Percentiles rank a stretch among this genome's conserved stretches.
These are phyloP conservation scores for Trypanosoma vivax DNA, from an alignment of 208 protist species.

Conservation along the genomic window DNA sequence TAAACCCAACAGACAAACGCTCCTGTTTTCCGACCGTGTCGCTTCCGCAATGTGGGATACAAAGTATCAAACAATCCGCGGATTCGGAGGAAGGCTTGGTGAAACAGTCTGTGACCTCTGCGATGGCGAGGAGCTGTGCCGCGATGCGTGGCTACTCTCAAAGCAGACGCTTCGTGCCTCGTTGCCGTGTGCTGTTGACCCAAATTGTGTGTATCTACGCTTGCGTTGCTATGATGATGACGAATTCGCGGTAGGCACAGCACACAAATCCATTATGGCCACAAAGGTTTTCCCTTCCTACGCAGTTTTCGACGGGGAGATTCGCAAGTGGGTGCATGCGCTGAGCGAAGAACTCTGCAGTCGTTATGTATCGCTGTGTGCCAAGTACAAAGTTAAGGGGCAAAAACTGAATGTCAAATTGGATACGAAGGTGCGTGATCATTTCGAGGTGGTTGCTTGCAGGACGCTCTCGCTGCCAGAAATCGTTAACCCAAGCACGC, in stretches of 20 bases:
- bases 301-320: slow-evolving; percentile 16
- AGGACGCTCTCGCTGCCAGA: slow-evolving; percentile 30
- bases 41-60: slow-evolving; percentile 53
- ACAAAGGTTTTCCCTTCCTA: slow-evolving; percentile 58
- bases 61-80: slow-evolving; percentile 45
- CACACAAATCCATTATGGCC: slow-evolving; percentile 47
- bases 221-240: slow-evolving; percentile 44
- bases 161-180: not conserved
- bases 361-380: slow-evolving; percentile 48
- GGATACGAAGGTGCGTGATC: slow-evolving; percentile 27
- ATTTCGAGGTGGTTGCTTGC: slow-evolving; percentile 28
- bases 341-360: slow-evolving; percentile 51
- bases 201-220: slow-evolving; percentile 32
- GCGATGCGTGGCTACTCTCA: slow-evolving; percentile 51
- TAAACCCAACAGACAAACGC: slow-evolving; percentile 84
- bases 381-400: slow-evolving; percentile 24
- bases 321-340: slow-evolving; percentile 56
- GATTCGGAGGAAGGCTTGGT: slow-evolving; percentile 83
- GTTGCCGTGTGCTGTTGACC: slow-evolving; percentile 7
- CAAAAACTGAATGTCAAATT: slow-evolving; percentile 45
- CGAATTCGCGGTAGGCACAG: slow-evolving; percentile 27
- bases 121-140: slow-evolving; percentile 29
- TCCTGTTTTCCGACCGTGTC: slow-evolving; percentile 53
- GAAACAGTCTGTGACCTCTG: slow-evolving; percentile 28
- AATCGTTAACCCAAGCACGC: slow-evolving; percentile 21